Base-by-base conservation (phyloP, 768 basidiomycete species). In the Lactarius hengduanensis region DNA sequence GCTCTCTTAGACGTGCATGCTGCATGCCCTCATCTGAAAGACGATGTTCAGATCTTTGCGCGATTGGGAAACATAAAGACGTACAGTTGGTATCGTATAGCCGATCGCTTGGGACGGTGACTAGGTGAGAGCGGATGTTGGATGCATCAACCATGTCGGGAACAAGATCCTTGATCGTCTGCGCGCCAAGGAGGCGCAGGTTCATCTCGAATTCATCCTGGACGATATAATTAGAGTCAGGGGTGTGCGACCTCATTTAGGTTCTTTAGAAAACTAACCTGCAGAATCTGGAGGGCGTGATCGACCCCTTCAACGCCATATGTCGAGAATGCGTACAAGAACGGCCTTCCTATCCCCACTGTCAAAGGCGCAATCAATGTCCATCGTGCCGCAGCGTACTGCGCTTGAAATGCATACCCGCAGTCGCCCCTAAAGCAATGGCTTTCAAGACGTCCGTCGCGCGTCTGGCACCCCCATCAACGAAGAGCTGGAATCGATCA, bases 121-220 rank as follows among this genome's bases (percentile, higher is more conserved):
- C 87, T 22, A 87, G 76, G 72, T 94, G 94, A 30, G 81, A 76
- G 61, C 80, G 79, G 36, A 96, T 77, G 60, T 86, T 88, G 1
- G 85, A 84, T 15, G 87, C 86, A 69, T 98, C 94, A 9, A 98
- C 93, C 96, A 98, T 96, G 54, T 86, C 85, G 0, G 91, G 92
- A 0, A 87, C 85, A 63, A 98, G 79, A 40, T 98, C 93, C 61
- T 82, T 83, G 54, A 98, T 75, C 0, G 84, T 90, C 4, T 82
- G 86, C 0, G 95, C 95, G 8, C 96, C 96, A 34, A 99, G 77
- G 1, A 98, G 81, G 18, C 96, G 89, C 85, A 98, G 84, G 77
- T 96, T 95, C 96, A 98, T 98, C 80, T 96, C 93, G 72, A 99
- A 94, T 76, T 99, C 96, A 71, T 96, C 93, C 94, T 98, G 73